Base-by-base conservation (phyloP, 352 stramenopile genomes). In the Phytophthora sojae region DNA sequence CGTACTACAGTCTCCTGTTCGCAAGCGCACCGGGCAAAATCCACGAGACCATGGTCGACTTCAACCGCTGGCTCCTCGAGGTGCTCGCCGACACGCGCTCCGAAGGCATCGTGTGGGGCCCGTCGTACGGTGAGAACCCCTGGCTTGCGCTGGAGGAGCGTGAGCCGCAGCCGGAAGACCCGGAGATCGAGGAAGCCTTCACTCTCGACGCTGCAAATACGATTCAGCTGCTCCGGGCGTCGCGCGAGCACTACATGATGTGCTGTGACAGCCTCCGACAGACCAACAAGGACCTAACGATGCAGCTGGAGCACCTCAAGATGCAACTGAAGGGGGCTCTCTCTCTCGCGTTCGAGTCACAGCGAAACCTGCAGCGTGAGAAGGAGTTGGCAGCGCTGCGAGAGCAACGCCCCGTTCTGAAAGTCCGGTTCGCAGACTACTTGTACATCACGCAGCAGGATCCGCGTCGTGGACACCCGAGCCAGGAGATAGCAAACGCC, bases 31-130 rank as follows among this genome's bases (percentile, higher is more conserved):
- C 67, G 12, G 32, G 19, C 14, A 57, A 23, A 55, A 14, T 68
- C 11, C 30, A 73, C 49, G 45, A 69, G 11, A 19, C 52, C 19
- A 73, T 81, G 70, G 63, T 80, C 21, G 70, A 71, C 25, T 81
- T 69, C 35, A 81, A 76, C 45, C 63, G 47, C 61, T 83, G 73
- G 74, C 60, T 83, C 9, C 37, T 60, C 15, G 70, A 75, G 2
- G 45, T 79, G 60, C 61, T 83, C 44, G 30, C 59, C 12, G 57
- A 68, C 37, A 67, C 61, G 6, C 51, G 51, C 11, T 62, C 67
- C 7, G 61, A 80, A 61, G 56, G 61, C 17, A 77, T 77, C 30
- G 57, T 71, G 32, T 64, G 61, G 57, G 56, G 32, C 2, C 55
- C 57, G 12, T 75, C 71, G 29, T 60, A 77, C 49, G 50, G 57